phyloP scores from a whole-genome alignment of 805 yeast genomes.

The Kazachstania bromeliacearum region DNA sequence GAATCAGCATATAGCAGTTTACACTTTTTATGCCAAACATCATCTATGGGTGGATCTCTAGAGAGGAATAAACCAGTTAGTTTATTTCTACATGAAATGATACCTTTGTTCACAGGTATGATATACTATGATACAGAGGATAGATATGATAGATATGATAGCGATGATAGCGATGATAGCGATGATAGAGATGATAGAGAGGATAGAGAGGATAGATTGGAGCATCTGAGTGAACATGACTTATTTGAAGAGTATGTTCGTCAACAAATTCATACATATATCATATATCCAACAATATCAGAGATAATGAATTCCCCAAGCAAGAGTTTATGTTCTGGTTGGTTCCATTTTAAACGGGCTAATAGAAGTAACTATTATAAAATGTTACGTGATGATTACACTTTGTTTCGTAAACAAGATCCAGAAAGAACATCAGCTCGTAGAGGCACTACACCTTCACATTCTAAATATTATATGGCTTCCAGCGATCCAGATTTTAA shows the following conservation, averaged over 20 bases:
- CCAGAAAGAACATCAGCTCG: conserved; percentile 1
- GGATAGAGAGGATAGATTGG: background rate
- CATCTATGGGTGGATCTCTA: conserved; percentile 24
- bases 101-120: conserved; percentile 15
- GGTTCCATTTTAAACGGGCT: conserved; percentile 23
- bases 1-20: no score
- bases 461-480: conserved; percentile 58
- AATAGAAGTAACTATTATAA: conserved; percentile 11
- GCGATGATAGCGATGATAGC: no score
- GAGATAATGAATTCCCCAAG: conserved; percentile 17
- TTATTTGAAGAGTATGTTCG: no score
- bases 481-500: conserved; percentile 30
- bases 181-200: no score
- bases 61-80: conserved; percentile 10
- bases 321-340: conserved; percentile 19
- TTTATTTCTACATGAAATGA: conserved; percentile 20
- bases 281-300: conserved; percentile 22
- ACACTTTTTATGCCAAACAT: conserved; percentile 30
- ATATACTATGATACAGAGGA: background rate
- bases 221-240: no score
- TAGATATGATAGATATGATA: background rate
- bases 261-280: conserved; percentile 12
- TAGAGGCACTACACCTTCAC: conserved; percentile 37
- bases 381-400: conserved; percentile 11
- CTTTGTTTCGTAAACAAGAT: conserved; percentile 20